phyloP scores from a whole-genome alignment of 2,329 filamentous ascomycete genomes.

The Basipetospora chlamydospora region DNA sequence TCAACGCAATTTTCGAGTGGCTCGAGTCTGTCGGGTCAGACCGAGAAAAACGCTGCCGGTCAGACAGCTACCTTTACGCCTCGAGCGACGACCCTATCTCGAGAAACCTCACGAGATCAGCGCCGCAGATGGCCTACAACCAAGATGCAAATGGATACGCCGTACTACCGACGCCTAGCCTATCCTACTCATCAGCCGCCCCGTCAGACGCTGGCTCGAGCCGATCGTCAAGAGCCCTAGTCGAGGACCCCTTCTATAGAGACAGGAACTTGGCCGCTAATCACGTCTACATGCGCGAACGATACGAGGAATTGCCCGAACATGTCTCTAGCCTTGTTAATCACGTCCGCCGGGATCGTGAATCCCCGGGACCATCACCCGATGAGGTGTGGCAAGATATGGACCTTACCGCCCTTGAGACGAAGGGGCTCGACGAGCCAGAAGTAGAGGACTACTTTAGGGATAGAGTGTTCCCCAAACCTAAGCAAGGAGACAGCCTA shows the following conservation, averaged over 20 bases:
- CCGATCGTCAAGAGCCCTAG: too few relatives aligned
- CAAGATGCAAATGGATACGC: neutral
- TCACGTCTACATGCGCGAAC: too few relatives aligned
- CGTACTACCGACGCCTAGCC: neutral
- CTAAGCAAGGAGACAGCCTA: neutral
- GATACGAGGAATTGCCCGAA: too few relatives aligned
- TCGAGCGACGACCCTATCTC: too few relatives aligned
- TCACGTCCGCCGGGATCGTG: neutral
- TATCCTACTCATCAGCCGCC: neutral
- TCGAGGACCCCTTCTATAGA: too few relatives aligned
- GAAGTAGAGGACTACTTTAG: neutral
- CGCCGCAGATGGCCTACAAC: neutral
- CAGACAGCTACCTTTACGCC: too few relatives aligned
- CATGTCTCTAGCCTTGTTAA: neutral
- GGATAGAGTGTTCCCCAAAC: neutral
- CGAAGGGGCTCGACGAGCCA: neutral
- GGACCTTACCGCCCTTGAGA: neutral
- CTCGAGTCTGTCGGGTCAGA: slow-evolving; percentile 6
- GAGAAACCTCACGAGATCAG: neutral
- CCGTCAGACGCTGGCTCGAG: too few relatives aligned
- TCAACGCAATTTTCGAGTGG: slow-evolving; percentile 7
- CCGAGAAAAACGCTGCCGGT: neutral
- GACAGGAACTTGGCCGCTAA: too few relatives aligned
- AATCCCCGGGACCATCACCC: neutral
- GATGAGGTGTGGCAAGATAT: neutral